Percentiles rank a stretch among this genome's conserved stretches.
Conservation (phyloP, 495 filamentous ascomycete species). For the Penicillium riverlandense region DNA sequence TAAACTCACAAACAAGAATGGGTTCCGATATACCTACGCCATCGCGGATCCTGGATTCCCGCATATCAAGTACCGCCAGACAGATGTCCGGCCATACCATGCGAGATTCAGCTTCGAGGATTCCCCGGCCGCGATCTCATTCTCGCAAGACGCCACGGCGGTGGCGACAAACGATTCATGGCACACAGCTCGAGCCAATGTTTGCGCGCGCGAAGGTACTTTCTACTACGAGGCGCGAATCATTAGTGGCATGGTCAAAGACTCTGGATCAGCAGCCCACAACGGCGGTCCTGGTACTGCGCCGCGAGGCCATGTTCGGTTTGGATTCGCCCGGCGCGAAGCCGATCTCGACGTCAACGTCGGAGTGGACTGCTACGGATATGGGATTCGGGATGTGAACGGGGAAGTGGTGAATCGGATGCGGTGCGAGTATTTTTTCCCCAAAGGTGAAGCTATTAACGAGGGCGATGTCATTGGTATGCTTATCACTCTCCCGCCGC, state of each 20-base stretch:
- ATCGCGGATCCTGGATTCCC: constrained; percentile 82
- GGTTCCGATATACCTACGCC: constrained; percentile 83
- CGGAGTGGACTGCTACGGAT: constrained; percentile 93
- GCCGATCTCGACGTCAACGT: constrained; percentile 88
- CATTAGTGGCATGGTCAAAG: constrained; percentile 53
- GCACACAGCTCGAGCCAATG: constrained; percentile 65
- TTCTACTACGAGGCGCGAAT: constrained; percentile 95
- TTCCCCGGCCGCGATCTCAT: constrained; percentile 59
- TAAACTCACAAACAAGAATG: constrained; percentile 84
- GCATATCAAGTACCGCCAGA: constrained; percentile 81
- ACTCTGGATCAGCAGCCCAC: constrained; percentile 11
- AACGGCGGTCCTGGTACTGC: constrained; percentile 27
- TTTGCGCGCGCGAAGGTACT: constrained; percentile 81
- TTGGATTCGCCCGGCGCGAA: constrained; percentile 87
- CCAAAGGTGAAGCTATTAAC: constrained; percentile 56
- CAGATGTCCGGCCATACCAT: constrained; percentile 74
- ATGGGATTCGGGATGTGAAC: constrained; percentile 80
- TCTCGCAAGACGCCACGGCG: constrained; percentile 33
- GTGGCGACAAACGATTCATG: constrained; percentile 39
- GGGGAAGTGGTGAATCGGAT: constrained; percentile 93
- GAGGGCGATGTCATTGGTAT: constrained; percentile 95
- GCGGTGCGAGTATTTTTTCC: constrained; percentile 81
- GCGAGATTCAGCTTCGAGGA: constrained; percentile 89
- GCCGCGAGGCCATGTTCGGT: constrained; percentile 69
- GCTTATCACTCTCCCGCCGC: constrained; percentile 81